Evolutionary conservation across 2,329 filamentous ascomycete species (phyloP), one percentile per base, ranked within the genome.

Genomic region (Fusarium goolgardi): DNA sequence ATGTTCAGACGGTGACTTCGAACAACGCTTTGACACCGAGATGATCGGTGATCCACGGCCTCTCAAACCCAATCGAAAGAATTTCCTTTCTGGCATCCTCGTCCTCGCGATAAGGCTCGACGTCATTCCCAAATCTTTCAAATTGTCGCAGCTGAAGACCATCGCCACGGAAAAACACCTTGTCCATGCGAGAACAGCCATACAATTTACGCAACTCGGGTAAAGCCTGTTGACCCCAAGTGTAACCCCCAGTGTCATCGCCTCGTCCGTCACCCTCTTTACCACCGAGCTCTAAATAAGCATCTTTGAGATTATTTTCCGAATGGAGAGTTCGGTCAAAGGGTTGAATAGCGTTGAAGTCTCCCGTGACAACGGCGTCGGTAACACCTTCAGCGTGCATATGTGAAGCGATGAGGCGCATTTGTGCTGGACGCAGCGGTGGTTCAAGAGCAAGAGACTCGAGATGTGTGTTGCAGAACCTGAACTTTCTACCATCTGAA

Each of bases 301-400:
- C 82, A 67, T 88, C 86, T 34, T 79, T 77, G 3, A 88, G 80
- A 0, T 72, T 66, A 55, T 86, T 85, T 1, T 85, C 81, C 0
- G 70, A 67, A 54, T 84, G 84, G 11, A 87, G 72, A 1, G 77
- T 79, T 11, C 73, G 71, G 70, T 88, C 86, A 55, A 86, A 86
- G 0, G 79, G 79, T 63, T 87, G 79, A 32, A 88, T 86, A 23
- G 86, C 85, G 63, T 89, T 89, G 43, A 88, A 80, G 70, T 88
- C 86, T 1, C 86, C 86, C 0, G 83, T 85, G 4, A 85, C 69
- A 1, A 87, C 56, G 1, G 80, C 81, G 2, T 79, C 82, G 9
- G 80, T 59, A 1, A 83, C 74, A 4, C 73, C 63, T 0, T 75
- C 37, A 4, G 75, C 72, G 4, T 79, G 79, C 71, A 88, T 79